Evolutionary conservation across 2,329 filamentous ascomycete genomes (phyloP), one percentile per base, ranked within the genome.

Genomic region (Knoxdaviesia capensis): DNA sequence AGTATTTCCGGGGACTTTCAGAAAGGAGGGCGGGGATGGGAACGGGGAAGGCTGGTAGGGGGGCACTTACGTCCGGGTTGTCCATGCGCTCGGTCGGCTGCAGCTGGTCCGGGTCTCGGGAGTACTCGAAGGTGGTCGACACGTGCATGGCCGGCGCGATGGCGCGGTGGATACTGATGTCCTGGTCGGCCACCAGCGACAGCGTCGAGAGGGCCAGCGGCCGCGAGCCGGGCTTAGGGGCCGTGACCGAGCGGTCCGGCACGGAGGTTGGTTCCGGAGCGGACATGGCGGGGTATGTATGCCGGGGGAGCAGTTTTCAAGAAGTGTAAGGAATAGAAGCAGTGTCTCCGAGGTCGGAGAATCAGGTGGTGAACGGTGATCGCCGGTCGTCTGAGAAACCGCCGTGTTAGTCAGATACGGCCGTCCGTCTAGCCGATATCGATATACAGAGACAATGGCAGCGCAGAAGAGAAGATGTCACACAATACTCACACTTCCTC

Each of bases 141-240:
- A 92, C 75, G 57, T 96, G 88, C 54, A 96, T 68, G 4, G 88
- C 76, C 45, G 90, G 88, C 8, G 88, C 86, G 43, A 96, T 80
- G 54, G 90, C 85, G 41, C 75, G 68, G 50, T 81, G 73, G 33
- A 67, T 61, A 58, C 84, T 83, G 52, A 90, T 69, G 51, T 66
- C 66, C 61, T 92, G 78, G 53, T 93, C 86, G 47, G 80, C 83
- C 56, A 93, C 86, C 48, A 93, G 65, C n/a, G 80, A 72, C 43
- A 73, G 69, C 5, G 85, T 84, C 6, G 82, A 71, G 40, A 81
- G 62, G 5, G 74, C 31, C n/a, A n/a, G n/a, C n/a, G n/a, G n/a
- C n/a, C n/a, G n/a, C n/a, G n/a, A n/a, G n/a, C n/a, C n/a, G n/a
- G n/a, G n/a, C n/a, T n/a, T n/a, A n/a, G n/a, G n/a, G n/a, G n/a